phyloP scores from a whole-genome alignment of 371 early-diverging fungal genomes.

The Mucor sp. region DNA sequence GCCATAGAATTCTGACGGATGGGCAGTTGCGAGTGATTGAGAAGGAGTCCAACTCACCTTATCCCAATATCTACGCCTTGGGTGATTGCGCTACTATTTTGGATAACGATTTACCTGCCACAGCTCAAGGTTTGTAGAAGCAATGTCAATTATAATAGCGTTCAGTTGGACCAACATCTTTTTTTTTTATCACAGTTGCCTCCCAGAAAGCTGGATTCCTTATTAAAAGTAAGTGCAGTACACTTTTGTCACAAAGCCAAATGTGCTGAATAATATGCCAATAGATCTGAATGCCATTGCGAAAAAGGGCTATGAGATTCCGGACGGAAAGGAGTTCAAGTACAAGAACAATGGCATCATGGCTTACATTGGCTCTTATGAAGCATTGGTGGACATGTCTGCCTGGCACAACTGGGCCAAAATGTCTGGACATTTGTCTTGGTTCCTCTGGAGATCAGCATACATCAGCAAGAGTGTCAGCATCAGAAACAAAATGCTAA shows the following conservation, averaged over 20 bases:
- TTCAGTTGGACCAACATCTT: too few relatives aligned
- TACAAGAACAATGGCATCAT: constrained; percentile 49
- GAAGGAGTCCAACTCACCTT: constrained; percentile 34
- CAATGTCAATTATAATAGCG: too few relatives aligned
- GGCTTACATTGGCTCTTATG: constrained; percentile 59
- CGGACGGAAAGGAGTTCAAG: constrained; percentile 26
- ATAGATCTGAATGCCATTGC: constrained; percentile 38
- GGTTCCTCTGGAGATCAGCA: constrained; percentile 78
- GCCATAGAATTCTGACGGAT: constrained; percentile 64
- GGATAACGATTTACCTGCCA: constrained; percentile 66
- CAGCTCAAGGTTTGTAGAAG: constrained; percentile 61
- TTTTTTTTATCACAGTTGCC: constrained; percentile 54
- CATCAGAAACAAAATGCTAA: constrained; percentile 72
- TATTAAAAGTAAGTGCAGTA: constrained; percentile 35
- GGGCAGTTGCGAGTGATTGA: constrained; percentile 62
- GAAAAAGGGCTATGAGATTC: constrained; percentile 25
- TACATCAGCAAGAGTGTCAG: constrained; percentile 78
- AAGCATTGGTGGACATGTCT: constrained; percentile 60
- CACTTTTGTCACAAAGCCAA: not conserved
- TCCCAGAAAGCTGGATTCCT: constrained; percentile 76
- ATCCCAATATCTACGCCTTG: constrained; percentile 66
- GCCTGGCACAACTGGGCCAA: constrained; percentile 40
- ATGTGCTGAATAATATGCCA: not conserved
- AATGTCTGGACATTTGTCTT: constrained; percentile 57
- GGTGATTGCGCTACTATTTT: constrained; percentile 81